These are phyloP conservation scores for Aethionema arabicum DNA, from an alignment of 345 rosid species.

Conservation along the genomic window DNA sequence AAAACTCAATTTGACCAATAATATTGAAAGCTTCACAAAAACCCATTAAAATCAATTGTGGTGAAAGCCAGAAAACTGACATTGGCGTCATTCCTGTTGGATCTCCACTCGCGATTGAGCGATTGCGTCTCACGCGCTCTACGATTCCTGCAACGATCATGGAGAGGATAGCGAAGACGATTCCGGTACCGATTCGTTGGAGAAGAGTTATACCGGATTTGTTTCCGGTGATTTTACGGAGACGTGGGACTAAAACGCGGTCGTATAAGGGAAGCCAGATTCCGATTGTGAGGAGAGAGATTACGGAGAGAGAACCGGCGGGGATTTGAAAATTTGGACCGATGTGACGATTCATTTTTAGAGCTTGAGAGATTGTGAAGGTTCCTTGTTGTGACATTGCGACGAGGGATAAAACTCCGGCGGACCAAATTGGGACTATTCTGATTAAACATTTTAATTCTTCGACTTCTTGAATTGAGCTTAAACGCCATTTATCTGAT, in stretches of 20 bases:
- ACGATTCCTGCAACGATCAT: constrained; percentile 72
- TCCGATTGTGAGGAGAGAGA: constrained; percentile 68
- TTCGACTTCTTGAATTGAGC: constrained; percentile 69
- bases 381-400: constrained; percentile 78
- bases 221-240: constrained; percentile 63
- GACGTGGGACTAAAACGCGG: constrained; percentile 51
- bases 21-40: constrained; percentile 83
- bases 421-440: constrained; percentile 57
- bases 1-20: constrained; percentile 75
- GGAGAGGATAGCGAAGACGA: constrained; percentile 61
- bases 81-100: constrained; percentile 50
- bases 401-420: constrained; percentile 58
- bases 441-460: constrained; percentile 60
- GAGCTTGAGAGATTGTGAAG: constrained; percentile 79
- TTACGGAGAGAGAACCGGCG: constrained; percentile 75
- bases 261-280: constrained; percentile 53
- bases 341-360: constrained; percentile 71
- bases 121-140: constrained; percentile 53
- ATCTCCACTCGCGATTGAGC: constrained; percentile 43
- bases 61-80: constrained; percentile 79
- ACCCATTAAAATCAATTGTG: constrained; percentile 73
- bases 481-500: constrained; percentile 47
- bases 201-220: constrained; percentile 74
- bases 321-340: constrained; percentile 65
- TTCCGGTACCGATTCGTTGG: constrained; percentile 84